phyloP scores from a whole-genome alignment of 129 eudicot species.

The Smallanthus sonchifolius region DNA sequence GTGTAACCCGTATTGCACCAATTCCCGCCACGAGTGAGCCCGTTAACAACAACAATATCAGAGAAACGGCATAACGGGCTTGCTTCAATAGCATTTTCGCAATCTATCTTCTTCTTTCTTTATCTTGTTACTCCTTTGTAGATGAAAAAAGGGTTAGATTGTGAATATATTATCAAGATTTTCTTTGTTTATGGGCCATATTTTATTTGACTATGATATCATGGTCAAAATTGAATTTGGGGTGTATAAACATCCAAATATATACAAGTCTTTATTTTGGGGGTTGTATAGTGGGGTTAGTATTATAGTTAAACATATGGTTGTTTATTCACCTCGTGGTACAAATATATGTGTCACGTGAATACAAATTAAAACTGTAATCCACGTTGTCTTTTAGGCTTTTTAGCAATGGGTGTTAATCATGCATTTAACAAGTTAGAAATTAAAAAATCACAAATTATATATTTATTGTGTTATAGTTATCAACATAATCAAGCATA shows the following conservation, averaged over 20 bases:
- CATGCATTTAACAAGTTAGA: background rate
- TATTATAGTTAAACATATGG: conserved; percentile 28
- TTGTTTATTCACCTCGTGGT: conserved; percentile 30
- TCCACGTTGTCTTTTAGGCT: background rate
- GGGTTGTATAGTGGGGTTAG: conserved; percentile 20
- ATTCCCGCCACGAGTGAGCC: background rate
- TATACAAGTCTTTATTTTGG: conserved; percentile 16
- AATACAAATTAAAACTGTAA: background rate
- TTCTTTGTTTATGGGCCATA: conserved; percentile 35
- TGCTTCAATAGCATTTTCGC: conserved; percentile 1
- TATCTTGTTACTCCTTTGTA: background rate
- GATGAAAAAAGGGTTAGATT: background rate
- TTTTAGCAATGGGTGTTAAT: background rate
- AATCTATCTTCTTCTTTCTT: background rate
- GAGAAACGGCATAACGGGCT: background rate
- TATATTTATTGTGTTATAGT: too few relatives aligned
- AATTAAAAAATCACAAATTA: background rate
- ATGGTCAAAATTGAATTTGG: conserved; percentile 24
- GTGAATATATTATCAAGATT: conserved; percentile 18
- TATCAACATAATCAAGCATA: too few relatives aligned
- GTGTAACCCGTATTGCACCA: background rate
- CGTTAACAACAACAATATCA: background rate
- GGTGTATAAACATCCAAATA: conserved; percentile 21
- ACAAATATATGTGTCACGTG: conserved; percentile 24
- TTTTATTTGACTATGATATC: conserved; percentile 19